These are phyloP conservation scores for Drechmeria coniospora DNA, from an alignment of 2,329 filamentous ascomycete species.

Conservation along the genomic window DNA sequence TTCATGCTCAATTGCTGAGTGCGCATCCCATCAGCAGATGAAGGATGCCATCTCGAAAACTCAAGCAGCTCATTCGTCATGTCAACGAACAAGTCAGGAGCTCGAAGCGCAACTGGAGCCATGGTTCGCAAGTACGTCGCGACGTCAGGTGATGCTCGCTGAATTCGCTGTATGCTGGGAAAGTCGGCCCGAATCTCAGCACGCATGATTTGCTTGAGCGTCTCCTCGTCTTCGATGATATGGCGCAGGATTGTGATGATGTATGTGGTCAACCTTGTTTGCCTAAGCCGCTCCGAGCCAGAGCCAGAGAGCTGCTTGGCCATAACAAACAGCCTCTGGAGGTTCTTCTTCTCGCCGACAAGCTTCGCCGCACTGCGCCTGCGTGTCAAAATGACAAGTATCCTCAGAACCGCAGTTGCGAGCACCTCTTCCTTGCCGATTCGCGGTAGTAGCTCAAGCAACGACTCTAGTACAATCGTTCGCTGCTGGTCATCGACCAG, in stretches of 20 bases:
- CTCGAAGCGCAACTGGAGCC: slow-evolving; percentile 64
- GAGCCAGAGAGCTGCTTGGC: slow-evolving; percentile 76
- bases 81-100: slow-evolving; percentile 74
- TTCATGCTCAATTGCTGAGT: slow-evolving; percentile 26
- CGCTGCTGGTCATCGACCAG: slow-evolving; percentile 45
- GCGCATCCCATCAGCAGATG: slow-evolving; percentile 17
- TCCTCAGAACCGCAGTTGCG: slow-evolving; percentile 66
- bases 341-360: slow-evolving; percentile 74
- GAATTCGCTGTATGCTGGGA: slow-evolving; percentile 34
- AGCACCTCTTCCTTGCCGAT: slow-evolving; percentile 78
- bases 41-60: slow-evolving; percentile 42
- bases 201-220: slow-evolving; percentile 79
- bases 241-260: slow-evolving; percentile 83
- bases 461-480: slow-evolving; percentile 52
- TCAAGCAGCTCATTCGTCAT: slow-evolving; percentile 75
- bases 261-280: slow-evolving; percentile 36
- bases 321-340: slow-evolving; percentile 88
- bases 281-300: slow-evolving; percentile 56
- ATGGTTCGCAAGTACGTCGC: slow-evolving; percentile 60
- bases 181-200: slow-evolving; percentile 75
- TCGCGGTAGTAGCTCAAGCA: slow-evolving; percentile 73
- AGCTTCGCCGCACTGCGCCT: slow-evolving; percentile 57
- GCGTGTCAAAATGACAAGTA: slow-evolving; percentile 78
- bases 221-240: slow-evolving; percentile 86
- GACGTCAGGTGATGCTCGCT: slow-evolving; percentile 48